Evolutionary conservation across 2,329 filamentous ascomycete genomes (phyloP), one percentile per base, ranked within the genome.

Genomic region (Penicillium nordicum): DNA sequence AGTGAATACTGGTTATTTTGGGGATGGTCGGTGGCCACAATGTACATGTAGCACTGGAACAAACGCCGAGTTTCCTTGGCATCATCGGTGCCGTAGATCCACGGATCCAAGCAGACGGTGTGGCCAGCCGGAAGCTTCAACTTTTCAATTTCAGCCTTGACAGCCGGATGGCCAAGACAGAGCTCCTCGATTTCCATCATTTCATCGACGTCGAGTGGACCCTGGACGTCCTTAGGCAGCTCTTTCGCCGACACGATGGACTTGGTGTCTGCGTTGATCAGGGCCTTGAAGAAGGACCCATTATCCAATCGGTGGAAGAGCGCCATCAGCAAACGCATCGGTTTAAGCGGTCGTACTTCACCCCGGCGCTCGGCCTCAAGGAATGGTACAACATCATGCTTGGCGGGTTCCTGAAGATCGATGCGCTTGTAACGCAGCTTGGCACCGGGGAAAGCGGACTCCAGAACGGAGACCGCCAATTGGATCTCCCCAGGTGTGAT

Each of bases 351-450:
- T 2, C 82, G 74, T 4, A 78, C 74, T 21, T 72, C 71, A 27
- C 81, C 79, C 30, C 74, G 74, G 54, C 84, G 80, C 67, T 88
- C 86, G 37, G 84, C 86, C 49, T 86, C 84, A 18, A 84, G 74
- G 68, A 87, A 88, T n/a, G 80, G 79, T 7, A 85, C 67, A 59
- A 80, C 77, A 61, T 83, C 78, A 37, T 74, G 74, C 76, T 89
- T 89, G 38, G 78, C 76, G 3, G 86, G 86, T 65, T 89, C 85
- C 50, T 86, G 80, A 4, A 88, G 76, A 23, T 84, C 88, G 49
- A 90, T 81, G 63, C 82, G 82, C 74, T 90, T 90, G 79, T 84
- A 86, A 6, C 76, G 72, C 30, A 79, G 59, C 27, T 64, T 57
- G 6, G 72, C 66, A 2, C 68, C 69, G 1, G 73, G 72, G 48